Evolutionary conservation across 441 rosid genomes (phyloP).

Genomic region (Euphorbia celastroides): DNA sequence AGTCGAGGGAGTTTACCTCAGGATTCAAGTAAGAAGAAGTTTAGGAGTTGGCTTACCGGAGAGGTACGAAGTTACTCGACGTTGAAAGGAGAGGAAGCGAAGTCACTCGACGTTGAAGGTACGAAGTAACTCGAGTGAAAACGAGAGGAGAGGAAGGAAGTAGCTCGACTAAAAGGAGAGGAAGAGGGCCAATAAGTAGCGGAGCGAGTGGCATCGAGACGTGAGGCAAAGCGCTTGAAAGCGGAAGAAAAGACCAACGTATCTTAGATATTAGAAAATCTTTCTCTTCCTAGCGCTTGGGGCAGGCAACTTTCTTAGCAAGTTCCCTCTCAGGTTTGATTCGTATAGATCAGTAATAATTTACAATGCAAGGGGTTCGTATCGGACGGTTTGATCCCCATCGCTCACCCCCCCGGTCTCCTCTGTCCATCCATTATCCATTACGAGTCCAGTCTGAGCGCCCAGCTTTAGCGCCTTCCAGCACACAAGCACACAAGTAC

Average conservation of each 20-base stretch:
- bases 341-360: neutral
- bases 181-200: neutral
- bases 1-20: neutral
- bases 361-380: neutral
- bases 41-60: neutral
- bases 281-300: neutral
- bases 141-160: neutral
- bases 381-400: neutral
- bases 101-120: too few species aligned
- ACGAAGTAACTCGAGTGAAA: too few species aligned
- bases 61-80: neutral
- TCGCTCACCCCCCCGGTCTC: too few species aligned
- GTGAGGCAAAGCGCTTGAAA: neutral
- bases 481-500: too few species aligned
- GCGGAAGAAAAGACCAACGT: neutral
- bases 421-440: neutral
- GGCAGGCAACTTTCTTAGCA: neutral
- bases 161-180: neutral
- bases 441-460: too few species aligned
- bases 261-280: neutral
- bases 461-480: too few species aligned
- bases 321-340: neutral
- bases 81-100: neutral
- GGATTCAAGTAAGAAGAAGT: neutral
- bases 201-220: neutral